These are phyloP conservation scores for Castanopsis chinensis DNA, from an alignment of 306 rosid species.

Conservation along the genomic window DNA sequence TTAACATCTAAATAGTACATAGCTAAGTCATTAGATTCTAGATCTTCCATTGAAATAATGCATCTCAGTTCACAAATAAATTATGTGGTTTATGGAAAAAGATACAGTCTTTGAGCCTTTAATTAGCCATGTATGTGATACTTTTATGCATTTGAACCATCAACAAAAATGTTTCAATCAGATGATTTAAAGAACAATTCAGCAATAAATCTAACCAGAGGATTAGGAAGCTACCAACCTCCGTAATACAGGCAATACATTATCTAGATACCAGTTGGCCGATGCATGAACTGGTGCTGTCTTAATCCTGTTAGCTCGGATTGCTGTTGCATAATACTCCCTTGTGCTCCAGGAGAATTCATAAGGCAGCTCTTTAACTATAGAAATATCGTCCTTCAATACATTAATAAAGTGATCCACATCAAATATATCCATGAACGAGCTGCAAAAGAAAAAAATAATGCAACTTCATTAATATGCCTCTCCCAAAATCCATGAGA, in stretches of 20 bases:
- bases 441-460: slow-evolving; percentile 53
- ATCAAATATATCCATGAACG: slow-evolving; percentile 90
- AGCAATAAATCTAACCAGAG: slow-evolving; percentile 23
- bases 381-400: slow-evolving; percentile 79
- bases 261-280: slow-evolving; percentile 86
- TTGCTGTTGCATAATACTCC: slow-evolving; percentile 74
- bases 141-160: background rate
- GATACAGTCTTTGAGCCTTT: background rate
- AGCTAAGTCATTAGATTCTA: background rate
- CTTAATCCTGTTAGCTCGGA: slow-evolving; percentile 83
- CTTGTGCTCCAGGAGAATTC: slow-evolving; percentile 92
- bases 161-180: background rate
- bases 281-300: slow-evolving; percentile 93
- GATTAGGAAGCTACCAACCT: slow-evolving; percentile 61
- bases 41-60: background rate
- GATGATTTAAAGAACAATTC: slow-evolving; percentile 6
- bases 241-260: slow-evolving; percentile 74
- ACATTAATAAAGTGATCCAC: slow-evolving; percentile 93
- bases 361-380: slow-evolving; percentile 81
- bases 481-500: slow-evolving; percentile 17
- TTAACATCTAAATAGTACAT: too few species aligned
- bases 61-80: background rate
- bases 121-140: background rate
- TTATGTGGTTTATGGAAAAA: background rate
- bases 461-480: slow-evolving; percentile 14